phyloP scores from a whole-genome alignment of 1,139 yeast genomes.

The Debaryomyces sp. region DNA sequence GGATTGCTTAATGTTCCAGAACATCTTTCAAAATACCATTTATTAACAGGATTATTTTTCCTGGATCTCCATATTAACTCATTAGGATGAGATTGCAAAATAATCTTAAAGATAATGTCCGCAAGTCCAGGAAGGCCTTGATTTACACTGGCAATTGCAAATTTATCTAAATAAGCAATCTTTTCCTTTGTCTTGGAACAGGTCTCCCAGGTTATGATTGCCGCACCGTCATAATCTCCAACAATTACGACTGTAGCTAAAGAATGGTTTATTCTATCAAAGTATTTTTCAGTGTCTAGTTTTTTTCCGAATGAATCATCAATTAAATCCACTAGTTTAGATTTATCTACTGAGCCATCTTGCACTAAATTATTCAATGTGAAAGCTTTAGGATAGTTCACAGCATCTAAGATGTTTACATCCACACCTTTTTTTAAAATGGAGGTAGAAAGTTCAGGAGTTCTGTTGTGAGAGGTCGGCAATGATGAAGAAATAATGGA shows the following conservation, averaged over 20 bases:
- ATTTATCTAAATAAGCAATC: conserved; percentile 83
- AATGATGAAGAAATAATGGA: conserved; percentile 91
- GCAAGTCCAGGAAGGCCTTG: conserved; percentile 96
- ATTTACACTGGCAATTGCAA: conserved; percentile 79
- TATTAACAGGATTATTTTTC: conserved; percentile 84
- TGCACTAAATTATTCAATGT: conserved; percentile 47
- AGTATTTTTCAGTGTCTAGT: conserved; percentile 66
- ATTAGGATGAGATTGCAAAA: conserved; percentile 66
- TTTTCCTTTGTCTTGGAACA: conserved; percentile 14
- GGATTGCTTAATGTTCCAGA: conserved; percentile 63
- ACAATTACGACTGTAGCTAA: conserved; percentile 81
- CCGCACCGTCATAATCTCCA: conserved; percentile 96
- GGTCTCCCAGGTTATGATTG: conserved; percentile 80
- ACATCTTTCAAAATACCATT: conserved; percentile 96
- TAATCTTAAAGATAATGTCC: conserved; percentile 84
- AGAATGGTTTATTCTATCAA: conserved; percentile 60
- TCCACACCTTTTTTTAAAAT: conserved; percentile 77
- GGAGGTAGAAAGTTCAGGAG: conserved; percentile 74
- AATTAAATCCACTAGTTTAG: conserved; percentile 59
- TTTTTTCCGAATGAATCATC: conserved; percentile 79
- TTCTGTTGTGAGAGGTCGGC: conserved; percentile 69
- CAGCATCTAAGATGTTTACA: conserved; percentile 52
- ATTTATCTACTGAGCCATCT: conserved; percentile 56
- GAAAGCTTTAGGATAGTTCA: conserved; percentile 35
- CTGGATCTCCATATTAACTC: conserved; percentile 92